Base-by-base conservation (phyloP, 2,329 filamentous ascomycete species). In the Colletotrichum spaethianum region DNA sequence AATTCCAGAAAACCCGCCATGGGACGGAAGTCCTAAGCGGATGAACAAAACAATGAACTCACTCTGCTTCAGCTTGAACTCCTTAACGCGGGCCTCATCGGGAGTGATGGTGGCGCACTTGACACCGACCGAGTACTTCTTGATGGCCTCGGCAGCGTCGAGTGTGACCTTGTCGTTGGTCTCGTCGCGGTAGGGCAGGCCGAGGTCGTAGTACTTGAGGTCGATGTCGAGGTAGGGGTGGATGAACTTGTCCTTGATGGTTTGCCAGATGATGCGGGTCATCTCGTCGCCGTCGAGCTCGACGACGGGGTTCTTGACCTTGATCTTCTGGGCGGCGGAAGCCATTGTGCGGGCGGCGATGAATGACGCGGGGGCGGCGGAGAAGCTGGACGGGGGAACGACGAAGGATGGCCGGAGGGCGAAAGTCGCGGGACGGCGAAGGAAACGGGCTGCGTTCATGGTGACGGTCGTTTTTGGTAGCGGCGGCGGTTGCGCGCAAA, bases 61-160 rank as follows among this genome's bases (percentile, higher is more conserved):
- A 95, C 93, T 98, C 88, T 98, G 92, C 93, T 98, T 99, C 78
- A 99, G 90, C 82, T 98, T 95, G 86, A 98, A 99, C 86, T 98
- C 96, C 88, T 98, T 90, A 38, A 99, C 96, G 82, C 96, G 93
- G 75, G 91, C 93, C 90, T 99, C 96, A 82, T 99, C 96, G 48
- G 96, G 96, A 53, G 96, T 99, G 86, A 99, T 99, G 82, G 96
- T 99, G 76, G 96, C 96, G 85, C 96, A 99, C 90, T 99, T 99
- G 87, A 99, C 94, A 84, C 96, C 96, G 67, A 99, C 96, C 72
- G 93, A 94, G 89, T 98, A 98, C 89, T 98, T 98, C 90, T 98
- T 95, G 87, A 98, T 98, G 53, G 96, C 96, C 87, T 98, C 94
- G 67, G 96, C 96, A 67, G 96, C 94, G 81, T 98, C 96, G 78